These are phyloP conservation scores for Metschnikowia sp. DNA, from an alignment of 805 yeast genomes.

Conservation along the genomic window DNA sequence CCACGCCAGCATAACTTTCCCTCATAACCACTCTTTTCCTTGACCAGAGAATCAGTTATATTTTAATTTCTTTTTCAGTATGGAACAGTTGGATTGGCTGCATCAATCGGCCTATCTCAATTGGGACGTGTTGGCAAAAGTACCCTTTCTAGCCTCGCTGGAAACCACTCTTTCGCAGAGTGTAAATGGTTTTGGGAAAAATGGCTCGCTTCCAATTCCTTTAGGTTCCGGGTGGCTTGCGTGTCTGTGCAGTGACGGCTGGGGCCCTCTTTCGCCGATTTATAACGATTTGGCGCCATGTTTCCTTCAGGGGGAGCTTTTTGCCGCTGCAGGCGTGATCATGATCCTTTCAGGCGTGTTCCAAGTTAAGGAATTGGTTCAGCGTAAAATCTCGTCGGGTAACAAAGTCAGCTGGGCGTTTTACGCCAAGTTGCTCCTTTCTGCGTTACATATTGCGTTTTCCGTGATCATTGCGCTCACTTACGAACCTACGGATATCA, in stretches of 20 bases:
- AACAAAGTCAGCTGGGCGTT: constrained; percentile 38
- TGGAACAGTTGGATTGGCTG: constrained; percentile 18
- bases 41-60: background rate
- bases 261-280: constrained; percentile 36
- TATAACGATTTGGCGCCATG: constrained; percentile 60
- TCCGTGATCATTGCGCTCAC: constrained; percentile 21
- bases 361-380: constrained; percentile 33
- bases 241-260: constrained; percentile 43
- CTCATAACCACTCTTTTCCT: background rate
- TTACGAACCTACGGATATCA: constrained; percentile 18
- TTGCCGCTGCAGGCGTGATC: constrained; percentile 38
- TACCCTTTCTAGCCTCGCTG: constrained; percentile 9
- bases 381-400: constrained; percentile 26
- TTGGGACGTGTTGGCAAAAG: constrained; percentile 16
- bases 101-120: constrained; percentile 12
- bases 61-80: background rate
- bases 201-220: constrained; percentile 3
- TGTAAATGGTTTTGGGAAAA: background rate
- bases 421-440: constrained; percentile 40
- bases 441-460: constrained; percentile 37
- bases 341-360: constrained; percentile 43
- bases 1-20: background rate
- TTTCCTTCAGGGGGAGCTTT: constrained; percentile 51
- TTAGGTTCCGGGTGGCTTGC: constrained; percentile 21
- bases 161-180: constrained; percentile 1